Evolutionary conservation across 2,329 filamentous ascomycete species (phyloP), one percentile per base, ranked within the genome.

Genomic region (Fusarium austroafricanum): DNA sequence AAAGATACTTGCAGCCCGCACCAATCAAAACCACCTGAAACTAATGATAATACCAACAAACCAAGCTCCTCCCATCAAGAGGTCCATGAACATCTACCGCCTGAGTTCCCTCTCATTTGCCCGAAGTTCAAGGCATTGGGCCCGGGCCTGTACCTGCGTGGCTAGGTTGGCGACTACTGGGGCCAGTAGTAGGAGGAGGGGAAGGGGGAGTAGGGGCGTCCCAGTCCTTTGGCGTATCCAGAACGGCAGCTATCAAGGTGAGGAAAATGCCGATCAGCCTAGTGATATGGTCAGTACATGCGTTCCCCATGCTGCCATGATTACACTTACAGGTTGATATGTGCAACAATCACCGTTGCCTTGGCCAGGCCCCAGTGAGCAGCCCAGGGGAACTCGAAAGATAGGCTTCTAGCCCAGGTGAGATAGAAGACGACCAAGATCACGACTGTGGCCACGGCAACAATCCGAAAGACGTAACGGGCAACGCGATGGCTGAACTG

Each of bases 311-410:
- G 10, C 26, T 18, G 26, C 26, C 15, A 5, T 44, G 10, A 43
- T 11, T 17, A 33, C 23, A 69, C 73, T 66, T 61, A 77, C 75
- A 77, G 6, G 39, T 66, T 71, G 39, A 75, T 14, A 39, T 75
- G 67, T 12, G 47, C 55, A 54, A 71, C 26, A 17, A 58, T 14
- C 28, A 66, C 51, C n/a, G 72, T 60, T 18, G 50, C 43, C 17
- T 37, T 47, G 35, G 53, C 47, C 11, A 31, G 17, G 11, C 7
- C 9, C 39, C 52, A 56, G 2, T 12, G 6, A 3, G n/a, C 9
- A 15, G 18, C 7, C 28, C 18, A 52, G 29, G 51, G 42, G 18
- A 39, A 11, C 11, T 6, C 2, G 37, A 71, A 71, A 14, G 47
- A 44, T 17, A 10, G 3, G n/a, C 26, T 4, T 14, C 29, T 14